A percentile compares a stretch with the other conserved stretches of the same genome.
These are phyloP conservation scores for Russula sp. DNA, from an alignment of 768 basidiomycete species.

Conservation along the genomic window DNA sequence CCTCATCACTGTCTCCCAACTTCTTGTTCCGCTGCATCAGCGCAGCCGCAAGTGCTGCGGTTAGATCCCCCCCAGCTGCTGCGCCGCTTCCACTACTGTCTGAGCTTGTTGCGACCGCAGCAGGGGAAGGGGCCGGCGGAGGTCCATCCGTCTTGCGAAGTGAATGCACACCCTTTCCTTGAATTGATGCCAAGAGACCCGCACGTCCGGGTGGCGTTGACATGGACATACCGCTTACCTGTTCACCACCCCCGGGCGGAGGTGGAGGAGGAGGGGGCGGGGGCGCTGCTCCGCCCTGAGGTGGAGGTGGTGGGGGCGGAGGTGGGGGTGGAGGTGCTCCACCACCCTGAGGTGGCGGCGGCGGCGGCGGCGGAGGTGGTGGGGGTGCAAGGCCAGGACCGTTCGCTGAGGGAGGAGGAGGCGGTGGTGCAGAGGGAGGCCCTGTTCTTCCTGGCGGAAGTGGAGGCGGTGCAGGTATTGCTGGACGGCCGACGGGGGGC, in stretches of 20 bases:
- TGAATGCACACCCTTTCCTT: slow-evolving; percentile 71
- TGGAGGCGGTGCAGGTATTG: slow-evolving; percentile 30
- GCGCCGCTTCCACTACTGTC: slow-evolving; percentile 39
- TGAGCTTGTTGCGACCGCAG: slow-evolving; percentile 37
- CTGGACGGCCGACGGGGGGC: slow-evolving; percentile 36
- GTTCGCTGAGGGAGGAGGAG: slow-evolving; percentile 32
- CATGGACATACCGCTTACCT: slow-evolving; percentile 36
- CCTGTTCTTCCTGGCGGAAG: slow-evolving; percentile 23
- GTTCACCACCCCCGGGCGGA: slow-evolving; percentile 48
- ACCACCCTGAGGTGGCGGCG: slow-evolving; percentile 32
- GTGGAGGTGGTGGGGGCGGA: slow-evolving; percentile 39
- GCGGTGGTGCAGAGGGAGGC: slow-evolving; percentile 35
- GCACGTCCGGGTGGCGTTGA: slow-evolving; percentile 57
- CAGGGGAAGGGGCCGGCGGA: slow-evolving; percentile 32
- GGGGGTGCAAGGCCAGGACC: slow-evolving; percentile 40
- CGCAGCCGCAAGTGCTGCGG: slow-evolving; percentile 79
- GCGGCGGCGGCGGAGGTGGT: slow-evolving; percentile 36
- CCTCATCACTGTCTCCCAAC: slow-evolving; percentile 66
- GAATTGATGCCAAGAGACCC: slow-evolving; percentile 75
- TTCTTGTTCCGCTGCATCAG: slow-evolving; percentile 81
- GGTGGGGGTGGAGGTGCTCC: slow-evolving; percentile 46
- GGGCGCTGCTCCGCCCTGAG: slow-evolving; percentile 37
- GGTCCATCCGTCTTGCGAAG: slow-evolving; percentile 56
- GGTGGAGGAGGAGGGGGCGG: slow-evolving; percentile 46
- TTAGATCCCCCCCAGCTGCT: slow-evolving; percentile 71